These are phyloP conservation scores for Acaromyces ingoldii DNA, from an alignment of 1,284 basidiomycete genomes.

Conservation along the genomic window DNA sequence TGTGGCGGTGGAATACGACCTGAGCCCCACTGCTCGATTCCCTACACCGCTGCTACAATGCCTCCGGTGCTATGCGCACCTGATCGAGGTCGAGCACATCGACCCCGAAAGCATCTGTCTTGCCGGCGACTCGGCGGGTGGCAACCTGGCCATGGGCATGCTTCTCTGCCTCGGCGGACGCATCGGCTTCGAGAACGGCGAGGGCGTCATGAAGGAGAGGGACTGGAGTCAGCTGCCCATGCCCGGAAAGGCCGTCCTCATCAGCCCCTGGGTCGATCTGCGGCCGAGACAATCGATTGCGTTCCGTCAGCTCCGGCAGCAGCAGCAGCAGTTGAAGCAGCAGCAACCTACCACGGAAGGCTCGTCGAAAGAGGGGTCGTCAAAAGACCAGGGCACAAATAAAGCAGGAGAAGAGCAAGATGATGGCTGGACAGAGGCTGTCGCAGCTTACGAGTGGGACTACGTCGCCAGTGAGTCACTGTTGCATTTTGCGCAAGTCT, in stretches of 20 bases:
- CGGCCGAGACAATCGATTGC: constrained; percentile 30
- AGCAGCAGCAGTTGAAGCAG: background rate
- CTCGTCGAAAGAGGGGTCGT: background rate
- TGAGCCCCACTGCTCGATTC: constrained; percentile 39
- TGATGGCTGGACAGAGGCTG: constrained; percentile 27
- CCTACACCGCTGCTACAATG: constrained; percentile 43
- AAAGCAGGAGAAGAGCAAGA: background rate
- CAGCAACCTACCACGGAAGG: background rate
- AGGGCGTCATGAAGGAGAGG: constrained; percentile 25
- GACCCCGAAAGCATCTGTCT: constrained; percentile 35
- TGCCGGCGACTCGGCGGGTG: constrained; percentile 49
- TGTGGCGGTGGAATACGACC: constrained; percentile 48
- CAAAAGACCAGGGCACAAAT: background rate
- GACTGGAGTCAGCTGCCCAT: constrained; percentile 43
- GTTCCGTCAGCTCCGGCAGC: constrained; percentile 25
- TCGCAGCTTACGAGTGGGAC: constrained; percentile 40
- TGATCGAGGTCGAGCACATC: constrained; percentile 43
- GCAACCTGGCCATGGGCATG: constrained; percentile 42
- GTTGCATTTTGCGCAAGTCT: constrained; percentile 49
- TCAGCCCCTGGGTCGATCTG: constrained; percentile 48
- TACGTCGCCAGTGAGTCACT: constrained; percentile 45
- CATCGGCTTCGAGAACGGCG: constrained; percentile 12
- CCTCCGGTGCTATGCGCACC: constrained; percentile 47
- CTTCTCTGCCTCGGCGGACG: constrained; percentile 42
- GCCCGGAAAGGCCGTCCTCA: constrained; percentile 44